Evolutionary conservation across 2,329 filamentous ascomycete genomes (phyloP), one percentile per base, ranked within the genome.

Genomic region (Pseudocercospora cruenta): DNA sequence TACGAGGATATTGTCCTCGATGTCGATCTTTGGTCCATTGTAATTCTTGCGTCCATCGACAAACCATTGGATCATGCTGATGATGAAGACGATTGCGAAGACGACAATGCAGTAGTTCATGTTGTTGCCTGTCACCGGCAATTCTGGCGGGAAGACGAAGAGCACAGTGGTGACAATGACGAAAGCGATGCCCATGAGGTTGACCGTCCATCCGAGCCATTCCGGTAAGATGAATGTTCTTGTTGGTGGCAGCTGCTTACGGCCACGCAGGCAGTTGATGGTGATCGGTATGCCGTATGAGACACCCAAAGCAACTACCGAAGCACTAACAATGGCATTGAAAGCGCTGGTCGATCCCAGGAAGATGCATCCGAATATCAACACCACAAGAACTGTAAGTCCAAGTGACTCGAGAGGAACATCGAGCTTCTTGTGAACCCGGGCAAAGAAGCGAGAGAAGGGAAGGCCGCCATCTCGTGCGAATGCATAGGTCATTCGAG

Each of bases 271-370:
- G 64, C 88, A 85, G 71, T 93, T 91, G 70, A 93, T 87, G 0
- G 85, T 82, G 55, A 92, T 86, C 0, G 91, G 91, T 45, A 94
- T 91, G 5, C 86, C 91, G 71, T 94, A 94, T 2, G 89, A 90
- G 4, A 93, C 80, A 6, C 89, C 87, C 0, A 94, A 83, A 1
- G 90, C 86, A 7, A 93, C 90, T 0, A 93, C 90, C 0, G 89
- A 90, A 21, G 77, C 77, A 33, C 74, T 75, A 54, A 74, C 72
- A 55, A 79, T 78, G 59, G 77, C 77, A 65, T 78, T 78, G 74
- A 79, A 78, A 0, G 77, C 77, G 58, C 71, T 74, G 31, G 70
- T 74, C 1, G 75, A 78, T n/a, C 77, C 77, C 19, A 79, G 68
- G 69, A 78, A 77, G 65, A 79, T 77, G 65, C 71, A 73, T 4